Conservation (phyloP, 345 rosid species). For the Aegle marmelos region DNA sequence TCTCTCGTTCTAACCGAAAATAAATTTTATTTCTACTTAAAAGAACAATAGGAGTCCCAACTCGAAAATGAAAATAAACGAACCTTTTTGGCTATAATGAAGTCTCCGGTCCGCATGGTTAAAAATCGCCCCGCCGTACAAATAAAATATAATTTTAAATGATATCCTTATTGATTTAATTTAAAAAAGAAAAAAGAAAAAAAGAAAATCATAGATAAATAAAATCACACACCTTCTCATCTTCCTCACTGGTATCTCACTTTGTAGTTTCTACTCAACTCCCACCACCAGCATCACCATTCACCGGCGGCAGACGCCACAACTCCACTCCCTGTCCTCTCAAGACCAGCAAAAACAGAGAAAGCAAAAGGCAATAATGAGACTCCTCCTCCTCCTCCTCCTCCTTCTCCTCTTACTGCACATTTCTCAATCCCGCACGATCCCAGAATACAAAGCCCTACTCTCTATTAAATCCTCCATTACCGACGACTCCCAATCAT, state of each 20-base stretch:
- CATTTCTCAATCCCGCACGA: constrained; percentile 33
- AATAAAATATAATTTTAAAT: neutral
- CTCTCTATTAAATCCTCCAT: constrained; percentile 73
- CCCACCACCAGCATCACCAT: neutral
- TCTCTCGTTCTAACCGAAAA: too few relatives aligned
- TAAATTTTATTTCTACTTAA: neutral
- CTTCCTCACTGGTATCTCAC: constrained; percentile 1
- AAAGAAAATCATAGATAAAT: constrained; percentile 14
- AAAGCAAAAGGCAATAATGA: constrained; percentile 36
- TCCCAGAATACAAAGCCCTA: constrained; percentile 70
- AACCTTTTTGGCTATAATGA: constrained; percentile 23
- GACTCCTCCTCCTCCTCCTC: constrained; percentile 31
- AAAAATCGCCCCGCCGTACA: neutral
- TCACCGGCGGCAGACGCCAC: neutral
- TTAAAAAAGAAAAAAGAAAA: neutral
- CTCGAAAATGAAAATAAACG: constrained; percentile 21
- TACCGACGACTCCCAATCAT: constrained; percentile 45
- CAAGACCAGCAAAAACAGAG: constrained; percentile 11
- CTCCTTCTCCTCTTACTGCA: constrained; percentile 41
- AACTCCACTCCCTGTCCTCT: constrained; percentile 9
- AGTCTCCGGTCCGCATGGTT: neutral
- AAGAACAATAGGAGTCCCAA: constrained; percentile 27
- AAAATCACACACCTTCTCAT: constrained; percentile 26
- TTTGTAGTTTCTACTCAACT: neutral
- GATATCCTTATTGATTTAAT: neutral